These are phyloP conservation scores for Onygenales sp. DNA, from an alignment of 2,329 filamentous ascomycete species.

Conservation along the genomic window DNA sequence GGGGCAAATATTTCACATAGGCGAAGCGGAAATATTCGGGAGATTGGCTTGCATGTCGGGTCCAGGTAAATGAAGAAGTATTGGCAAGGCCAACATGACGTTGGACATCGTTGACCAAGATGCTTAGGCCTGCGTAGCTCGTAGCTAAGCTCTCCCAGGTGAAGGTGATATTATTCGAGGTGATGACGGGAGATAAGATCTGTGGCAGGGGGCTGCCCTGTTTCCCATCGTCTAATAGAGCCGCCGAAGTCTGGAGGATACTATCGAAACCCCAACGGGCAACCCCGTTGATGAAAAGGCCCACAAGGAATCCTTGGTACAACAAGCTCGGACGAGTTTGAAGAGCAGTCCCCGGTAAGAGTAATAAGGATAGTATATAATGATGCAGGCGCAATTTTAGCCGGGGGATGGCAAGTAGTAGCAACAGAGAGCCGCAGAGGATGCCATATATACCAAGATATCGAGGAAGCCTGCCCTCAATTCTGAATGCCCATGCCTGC, in stretches of 20 bases:
- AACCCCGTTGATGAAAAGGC: conserved; percentile 54
- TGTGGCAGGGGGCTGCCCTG: conserved; percentile 24
- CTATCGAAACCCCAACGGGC: conserved; percentile 55
- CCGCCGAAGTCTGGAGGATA: conserved; percentile 48
- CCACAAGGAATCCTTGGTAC: conserved; percentile 53
- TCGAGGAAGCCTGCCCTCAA: conserved; percentile 47
- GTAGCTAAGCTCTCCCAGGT: conserved; percentile 21
- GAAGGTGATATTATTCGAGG: conserved; percentile 26
- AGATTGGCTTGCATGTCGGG: conserved; percentile 18
- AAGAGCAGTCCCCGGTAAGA: conserved; percentile 49
- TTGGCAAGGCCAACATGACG: conserved; percentile 41
- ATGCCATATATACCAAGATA: conserved; percentile 42
- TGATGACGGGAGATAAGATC: conserved; percentile 13
- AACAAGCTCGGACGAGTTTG: conserved; percentile 50
- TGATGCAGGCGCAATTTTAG: conserved; percentile 56
- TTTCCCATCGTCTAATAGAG: conserved; percentile 30
- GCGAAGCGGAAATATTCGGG: conserved; percentile 36
- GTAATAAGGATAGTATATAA: conserved; percentile 51
- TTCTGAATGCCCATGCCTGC: conserved; percentile 48
- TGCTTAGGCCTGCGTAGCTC: conserved; percentile 44
- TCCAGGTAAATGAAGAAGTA: conserved; percentile 26
- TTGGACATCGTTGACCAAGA: conserved; percentile 55
- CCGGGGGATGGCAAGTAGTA: conserved; percentile 45
- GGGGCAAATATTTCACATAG: conserved; percentile 22
- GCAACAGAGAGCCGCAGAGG: conserved; percentile 33